These are phyloP conservation scores for Lignosus rhinocerotis DNA, from an alignment of 1,284 basidiomycete genomes.

Conservation along the genomic window DNA sequence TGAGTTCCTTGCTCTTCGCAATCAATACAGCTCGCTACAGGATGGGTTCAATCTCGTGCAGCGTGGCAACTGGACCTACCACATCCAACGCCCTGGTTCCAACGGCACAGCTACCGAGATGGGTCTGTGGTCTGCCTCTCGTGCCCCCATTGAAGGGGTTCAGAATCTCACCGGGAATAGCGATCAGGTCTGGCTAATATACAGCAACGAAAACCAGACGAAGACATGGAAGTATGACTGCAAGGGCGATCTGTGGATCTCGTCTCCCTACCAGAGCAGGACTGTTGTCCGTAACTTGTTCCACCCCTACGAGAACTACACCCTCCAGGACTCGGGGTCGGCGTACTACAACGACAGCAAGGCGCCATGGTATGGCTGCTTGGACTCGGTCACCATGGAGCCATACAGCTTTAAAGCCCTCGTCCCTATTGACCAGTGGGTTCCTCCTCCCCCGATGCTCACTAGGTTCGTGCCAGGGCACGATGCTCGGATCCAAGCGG, in stretches of 20 bases:
- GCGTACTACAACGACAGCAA: constrained; percentile 57
- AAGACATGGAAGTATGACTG: constrained; percentile 67
- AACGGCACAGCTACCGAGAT: constrained; percentile 78
- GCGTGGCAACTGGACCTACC: constrained; percentile 80
- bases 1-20: constrained; percentile 73
- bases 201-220: constrained; percentile 81
- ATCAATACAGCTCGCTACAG: constrained; percentile 70
- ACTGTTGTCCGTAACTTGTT: constrained; percentile 73
- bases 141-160: constrained; percentile 55
- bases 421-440: constrained; percentile 71
- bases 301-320: constrained; percentile 79
- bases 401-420: constrained; percentile 81
- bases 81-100: constrained; percentile 79
- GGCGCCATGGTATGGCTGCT: constrained; percentile 74
- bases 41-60: constrained; percentile 83
- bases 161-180: constrained; percentile 61
- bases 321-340: constrained; percentile 60
- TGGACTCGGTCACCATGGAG: constrained; percentile 63
- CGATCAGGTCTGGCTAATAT: constrained; percentile 79
- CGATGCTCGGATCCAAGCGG: constrained; percentile 68
- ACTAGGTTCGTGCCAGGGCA: constrained; percentile 84
- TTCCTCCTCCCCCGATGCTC: constrained; percentile 66
- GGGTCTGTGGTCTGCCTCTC: constrained; percentile 82
- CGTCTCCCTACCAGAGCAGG: constrained; percentile 68
- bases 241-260: constrained; percentile 60